Evolutionary conservation across 2,329 filamentous ascomycete genomes (phyloP).

Genomic region (Decorospora gaudefroyi): DNA sequence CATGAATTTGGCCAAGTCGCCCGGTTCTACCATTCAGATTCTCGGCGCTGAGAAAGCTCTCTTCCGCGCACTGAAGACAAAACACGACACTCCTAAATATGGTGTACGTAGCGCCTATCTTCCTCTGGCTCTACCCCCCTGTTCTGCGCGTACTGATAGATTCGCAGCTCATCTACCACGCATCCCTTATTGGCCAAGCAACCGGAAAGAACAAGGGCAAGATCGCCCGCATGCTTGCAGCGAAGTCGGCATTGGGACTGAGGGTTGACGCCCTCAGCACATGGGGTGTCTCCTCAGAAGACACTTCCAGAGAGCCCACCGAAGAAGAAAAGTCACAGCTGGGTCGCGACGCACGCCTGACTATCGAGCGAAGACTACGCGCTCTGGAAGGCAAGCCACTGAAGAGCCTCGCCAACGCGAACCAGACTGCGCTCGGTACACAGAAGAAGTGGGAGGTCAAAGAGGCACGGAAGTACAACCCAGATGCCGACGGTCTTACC

Average conservation of each 20-base stretch:
- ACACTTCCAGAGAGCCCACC: constrained; percentile 60
- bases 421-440: constrained; percentile 50
- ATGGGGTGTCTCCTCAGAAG: constrained; percentile 66
- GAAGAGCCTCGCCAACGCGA: constrained; percentile 71
- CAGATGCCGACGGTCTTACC: constrained; percentile 83
- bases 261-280: constrained; percentile 88
- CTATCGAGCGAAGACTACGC: constrained; percentile 75
- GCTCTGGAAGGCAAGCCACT: constrained; percentile 89
- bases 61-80: constrained; percentile 97
- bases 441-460: constrained; percentile 84
- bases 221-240: constrained; percentile 93
- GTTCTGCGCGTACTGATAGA: constrained; percentile 64
- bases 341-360: constrained; percentile 71
- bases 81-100: constrained; percentile 98
- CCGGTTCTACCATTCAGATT: constrained; percentile 95
- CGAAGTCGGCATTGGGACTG: constrained; percentile 89
- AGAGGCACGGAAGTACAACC: constrained; percentile 92
- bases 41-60: constrained; percentile 98
- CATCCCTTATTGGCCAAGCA: constrained; percentile 83
- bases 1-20: constrained; percentile 91
- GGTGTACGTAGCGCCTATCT: constrained; percentile 57
- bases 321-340: constrained; percentile 88
- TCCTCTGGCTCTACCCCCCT: too few species aligned
- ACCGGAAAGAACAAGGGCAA: constrained; percentile 99
- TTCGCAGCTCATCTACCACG: constrained; percentile 66